A percentile compares a stretch with the other conserved stretches of the same genome.
phyloP scores from a whole-genome alignment of 495 filamentous ascomycete species.

The Penicillium simplicissimum region DNA sequence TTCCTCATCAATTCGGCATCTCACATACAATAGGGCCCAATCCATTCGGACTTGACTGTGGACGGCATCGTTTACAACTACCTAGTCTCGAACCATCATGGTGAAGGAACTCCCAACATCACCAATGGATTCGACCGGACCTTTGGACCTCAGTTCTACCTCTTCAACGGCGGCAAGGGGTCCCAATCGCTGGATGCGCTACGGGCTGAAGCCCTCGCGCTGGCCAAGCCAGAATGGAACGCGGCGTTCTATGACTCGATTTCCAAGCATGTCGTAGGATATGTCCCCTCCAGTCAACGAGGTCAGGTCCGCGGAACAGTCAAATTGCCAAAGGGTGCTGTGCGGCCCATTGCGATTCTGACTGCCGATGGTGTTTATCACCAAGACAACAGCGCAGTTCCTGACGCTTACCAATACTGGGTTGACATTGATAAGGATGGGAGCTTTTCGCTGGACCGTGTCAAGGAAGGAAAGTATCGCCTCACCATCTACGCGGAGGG shows the following conservation, averaged over 20 bases:
- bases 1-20: not conserved
- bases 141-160: constrained; percentile 57
- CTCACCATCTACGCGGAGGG: constrained; percentile 59
- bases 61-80: constrained; percentile 60
- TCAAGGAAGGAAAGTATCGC: constrained; percentile 54
- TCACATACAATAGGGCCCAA: constrained; percentile 37
- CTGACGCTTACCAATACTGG: constrained; percentile 58
- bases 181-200: constrained; percentile 42
- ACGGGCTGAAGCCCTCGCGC: constrained; percentile 47
- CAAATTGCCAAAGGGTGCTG: constrained; percentile 47
- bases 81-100: constrained; percentile 56
- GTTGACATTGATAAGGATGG: constrained; percentile 49
- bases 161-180: constrained; percentile 54
- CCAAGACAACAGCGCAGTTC: constrained; percentile 56
- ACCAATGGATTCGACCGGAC: constrained; percentile 59
- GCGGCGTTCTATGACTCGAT: constrained; percentile 57
- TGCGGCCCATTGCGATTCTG: constrained; percentile 51
- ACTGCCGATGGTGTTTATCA: constrained; percentile 53
- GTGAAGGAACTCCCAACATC: constrained; percentile 57
- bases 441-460: constrained; percentile 45
- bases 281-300: constrained; percentile 45
- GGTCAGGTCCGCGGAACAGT: constrained; percentile 44
- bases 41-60: constrained; percentile 57
- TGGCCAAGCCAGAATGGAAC: constrained; percentile 53
- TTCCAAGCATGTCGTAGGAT: constrained; percentile 53